A percentile compares a stretch with the other conserved stretches of the same genome.
Evolutionary conservation across 495 filamentous ascomycete species (phyloP).

Genomic region (Niebla homalea): DNA sequence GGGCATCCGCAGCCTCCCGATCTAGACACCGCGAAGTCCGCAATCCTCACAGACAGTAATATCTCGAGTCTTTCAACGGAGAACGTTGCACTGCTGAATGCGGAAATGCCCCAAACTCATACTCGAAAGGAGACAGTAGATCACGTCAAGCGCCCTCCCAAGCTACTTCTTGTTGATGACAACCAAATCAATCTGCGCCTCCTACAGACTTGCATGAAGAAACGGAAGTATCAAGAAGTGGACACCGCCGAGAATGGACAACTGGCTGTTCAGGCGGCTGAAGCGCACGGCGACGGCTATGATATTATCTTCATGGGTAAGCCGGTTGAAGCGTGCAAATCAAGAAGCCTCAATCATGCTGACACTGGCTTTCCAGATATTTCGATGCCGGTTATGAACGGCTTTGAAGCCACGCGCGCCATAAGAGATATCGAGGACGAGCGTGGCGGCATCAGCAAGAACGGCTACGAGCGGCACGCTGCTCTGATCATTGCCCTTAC

Average conservation of each 20-base stretch:
- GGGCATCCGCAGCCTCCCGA: too few relatives aligned
- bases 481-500: conserved; percentile 58
- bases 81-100: conserved; percentile 1
- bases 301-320: conserved; percentile 47
- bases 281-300: conserved; percentile 28
- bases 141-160: conserved; percentile 15
- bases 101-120: background rate
- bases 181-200: conserved; percentile 66
- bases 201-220: conserved; percentile 47
- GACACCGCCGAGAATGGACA: conserved; percentile 40
- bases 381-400: conserved; percentile 62
- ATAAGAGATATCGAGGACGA: conserved; percentile 47
- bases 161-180: conserved; percentile 58
- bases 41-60: background rate
- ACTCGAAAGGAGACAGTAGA: background rate
- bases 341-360: too few relatives aligned
- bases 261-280: conserved; percentile 37
- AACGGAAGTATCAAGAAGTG: conserved; percentile 27
- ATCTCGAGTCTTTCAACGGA: background rate
- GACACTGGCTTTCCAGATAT: conserved; percentile 33
- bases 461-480: conserved; percentile 8
- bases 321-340: background rate
- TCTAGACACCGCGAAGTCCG: background rate
- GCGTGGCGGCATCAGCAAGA: conserved; percentile 5
- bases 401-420: conserved; percentile 46